Evolutionary conservation across 257 asterid genomes (phyloP), one percentile per base, ranked within the genome.

Genomic region (Rhazya stricta): DNA sequence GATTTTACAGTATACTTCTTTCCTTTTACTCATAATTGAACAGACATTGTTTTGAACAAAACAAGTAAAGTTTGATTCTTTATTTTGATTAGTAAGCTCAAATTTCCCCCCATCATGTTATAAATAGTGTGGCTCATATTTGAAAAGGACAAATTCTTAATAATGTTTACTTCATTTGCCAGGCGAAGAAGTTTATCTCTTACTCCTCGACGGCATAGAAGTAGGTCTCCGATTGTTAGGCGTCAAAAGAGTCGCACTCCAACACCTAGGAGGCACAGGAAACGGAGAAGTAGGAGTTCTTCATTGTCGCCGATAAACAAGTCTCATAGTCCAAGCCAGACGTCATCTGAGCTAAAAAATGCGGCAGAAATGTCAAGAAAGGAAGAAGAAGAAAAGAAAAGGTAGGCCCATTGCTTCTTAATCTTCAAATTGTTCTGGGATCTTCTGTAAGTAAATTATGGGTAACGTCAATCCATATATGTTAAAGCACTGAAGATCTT

Each of bases 311-410:
- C 96, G 76, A 50, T 84, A 41, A 81, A 90, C 32, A 84, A 82
- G 77, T 85, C 95, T 66, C 90, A 74, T 51, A 87, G 89, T 80
- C 90, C 93, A 10, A 86, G 85, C 78, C 76, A 85, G 68, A 76
- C 87, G 0, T 80, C 91, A 29, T 75, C 82, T 51, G 94, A 88
- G 48, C 83, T 72, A 36, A 89, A 88, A 82, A 78, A n/a, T 83
- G 91, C 91, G 43, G 79, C 62, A 18, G 91, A 84, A 61, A 88
- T 86, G 76, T 57, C 88, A 78, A 87, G 75, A 74, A 89, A 75
- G 84, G 96, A 90, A 69, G 98, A 88, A 83, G 93, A 90, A 83
- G 91, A 85, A 78, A 89, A 53, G 91, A 85, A 84, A 84, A 83
- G 96, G 97, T 93, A 77, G 65, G 34, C 32, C 50, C 43, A 45